Conservation (phyloP, 1,284 basidiomycete species). For the Earliella scabrosa region DNA sequence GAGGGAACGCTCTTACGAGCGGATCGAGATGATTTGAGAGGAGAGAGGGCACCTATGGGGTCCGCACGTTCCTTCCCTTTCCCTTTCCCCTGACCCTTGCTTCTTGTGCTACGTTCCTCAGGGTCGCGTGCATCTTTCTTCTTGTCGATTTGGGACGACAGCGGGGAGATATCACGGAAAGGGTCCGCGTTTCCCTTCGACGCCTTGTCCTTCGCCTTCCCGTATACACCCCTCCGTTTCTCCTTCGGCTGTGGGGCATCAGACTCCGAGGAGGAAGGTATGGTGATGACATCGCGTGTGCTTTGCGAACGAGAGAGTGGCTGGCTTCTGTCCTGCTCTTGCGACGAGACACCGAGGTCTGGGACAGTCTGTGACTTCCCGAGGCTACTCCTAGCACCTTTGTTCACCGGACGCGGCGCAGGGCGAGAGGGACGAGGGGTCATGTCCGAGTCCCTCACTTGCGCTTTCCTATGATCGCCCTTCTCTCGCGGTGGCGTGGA, state of each 20-base stretch:
- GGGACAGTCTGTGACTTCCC: conserved; percentile 16
- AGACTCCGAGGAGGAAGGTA: conserved; percentile 3
- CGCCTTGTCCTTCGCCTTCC: background rate
- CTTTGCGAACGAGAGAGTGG: conserved; percentile 12
- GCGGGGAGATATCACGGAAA: conserved; percentile 10
- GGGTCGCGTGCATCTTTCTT: background rate
- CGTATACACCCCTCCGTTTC: no score
- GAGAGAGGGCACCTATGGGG: conserved; percentile 9
- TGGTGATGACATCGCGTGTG: conserved; percentile 3
- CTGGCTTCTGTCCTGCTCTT: conserved; percentile 10
- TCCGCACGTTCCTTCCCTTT: conserved; percentile 4
- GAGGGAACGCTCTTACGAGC: background rate
- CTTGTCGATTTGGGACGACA: conserved; percentile 8
- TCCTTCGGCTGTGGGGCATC: background rate
- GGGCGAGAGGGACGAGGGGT: conserved; percentile 24
- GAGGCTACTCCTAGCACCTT: conserved; percentile 7
- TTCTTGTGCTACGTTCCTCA: background rate
- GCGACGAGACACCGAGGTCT: conserved; percentile 3
- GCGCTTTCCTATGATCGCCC: conserved; percentile 1
- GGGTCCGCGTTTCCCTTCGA: background rate
- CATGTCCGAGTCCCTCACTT: conserved; percentile 8
- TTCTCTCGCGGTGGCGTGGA: conserved; percentile 7
- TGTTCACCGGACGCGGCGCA: conserved; percentile 19
- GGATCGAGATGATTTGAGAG: conserved; percentile 11
- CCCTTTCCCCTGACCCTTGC: background rate